Evolutionary conservation across 805 yeast species (phyloP), one percentile per base, ranked within the genome.

Genomic region (Cyberlindnera americana): DNA sequence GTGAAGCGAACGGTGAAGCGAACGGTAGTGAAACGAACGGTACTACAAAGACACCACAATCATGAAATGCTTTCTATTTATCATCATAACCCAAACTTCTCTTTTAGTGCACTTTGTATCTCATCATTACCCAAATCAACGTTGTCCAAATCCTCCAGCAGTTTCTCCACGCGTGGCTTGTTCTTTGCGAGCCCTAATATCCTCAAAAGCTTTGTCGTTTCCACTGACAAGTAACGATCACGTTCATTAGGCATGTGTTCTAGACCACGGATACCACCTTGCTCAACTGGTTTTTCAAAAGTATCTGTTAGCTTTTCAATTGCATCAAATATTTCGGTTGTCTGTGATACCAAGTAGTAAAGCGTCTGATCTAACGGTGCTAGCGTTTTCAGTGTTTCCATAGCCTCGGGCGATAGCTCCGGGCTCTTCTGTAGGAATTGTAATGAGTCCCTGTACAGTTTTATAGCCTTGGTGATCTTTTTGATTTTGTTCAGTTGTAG

Each of bases 341-440:
- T 69, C 47, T 74, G 76, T 16, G 62, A 59, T 8, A 72, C 48
- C 26, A 75, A 46, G 44, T 70, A 75, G 48, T 65, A 63, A 11
- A 75, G 50, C 6, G 72, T 68, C 40, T 75, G 78, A 39, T 69
- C 69, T 14, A 75, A 46, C 4, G 79, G 78, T 12, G 68, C 59
- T 18, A 73, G 52, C 7, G 64, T 49, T 33, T 59, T 61, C 23
- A 70, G 44, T 3, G 62, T 57, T 3, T 36, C 19, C 29, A 41
- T 19, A 2, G 40, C 29, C 29, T 46, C 49, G 10, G 42, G 35
- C 5, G 47, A 29, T 6, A 44, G 29, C 3, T 36, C 26, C 2
- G 43, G 33, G 3, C 19, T 33, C 7, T 40, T 12, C 3, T 32
- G 22, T n/a, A 69, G 43, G 41, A 62, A 61, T 15, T 49, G 42